Evolutionary conservation across 257 asterid species (phyloP).

Genomic region (Solanum appendiculatum): DNA sequence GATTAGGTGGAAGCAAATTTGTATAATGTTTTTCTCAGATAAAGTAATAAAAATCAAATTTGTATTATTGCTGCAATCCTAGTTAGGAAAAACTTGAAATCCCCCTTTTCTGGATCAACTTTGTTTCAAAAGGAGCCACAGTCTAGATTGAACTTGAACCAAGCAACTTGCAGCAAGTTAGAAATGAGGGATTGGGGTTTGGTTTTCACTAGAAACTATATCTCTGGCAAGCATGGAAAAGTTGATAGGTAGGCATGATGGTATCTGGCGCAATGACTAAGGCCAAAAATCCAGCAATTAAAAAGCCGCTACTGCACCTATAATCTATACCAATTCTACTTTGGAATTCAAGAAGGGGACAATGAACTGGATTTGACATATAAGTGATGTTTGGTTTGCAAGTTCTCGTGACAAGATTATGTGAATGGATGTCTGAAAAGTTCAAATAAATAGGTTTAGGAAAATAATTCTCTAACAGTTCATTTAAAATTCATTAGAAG

Average conservation of each 20-base stretch:
- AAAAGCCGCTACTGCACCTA: not conserved
- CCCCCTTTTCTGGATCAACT: not conserved
- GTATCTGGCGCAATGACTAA: not conserved
- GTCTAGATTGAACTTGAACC: not conserved
- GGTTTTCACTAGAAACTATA: not conserved
- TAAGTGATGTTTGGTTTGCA: not conserved
- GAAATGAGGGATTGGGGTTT: not conserved
- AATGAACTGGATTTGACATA: not conserved
- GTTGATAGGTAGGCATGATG: not conserved
- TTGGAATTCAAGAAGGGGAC: not conserved
- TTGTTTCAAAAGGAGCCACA: not conserved
- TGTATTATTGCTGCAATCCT: not conserved
- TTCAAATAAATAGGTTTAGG: not conserved
- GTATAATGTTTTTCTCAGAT: too few relatives aligned
- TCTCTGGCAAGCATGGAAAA: not conserved
- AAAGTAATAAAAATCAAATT: not conserved
- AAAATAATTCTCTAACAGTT: not conserved
- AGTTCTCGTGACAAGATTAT: not conserved
- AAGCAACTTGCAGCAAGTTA: not conserved
- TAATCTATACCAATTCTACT: not conserved
- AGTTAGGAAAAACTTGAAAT: not conserved
- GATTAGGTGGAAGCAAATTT: too few relatives aligned
- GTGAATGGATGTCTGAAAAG: not conserved
- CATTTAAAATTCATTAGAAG: not conserved
- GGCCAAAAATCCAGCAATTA: not conserved